Base-by-base conservation (phyloP, 352 stramenopile genomes). In the Thraustotheca clavata region DNA sequence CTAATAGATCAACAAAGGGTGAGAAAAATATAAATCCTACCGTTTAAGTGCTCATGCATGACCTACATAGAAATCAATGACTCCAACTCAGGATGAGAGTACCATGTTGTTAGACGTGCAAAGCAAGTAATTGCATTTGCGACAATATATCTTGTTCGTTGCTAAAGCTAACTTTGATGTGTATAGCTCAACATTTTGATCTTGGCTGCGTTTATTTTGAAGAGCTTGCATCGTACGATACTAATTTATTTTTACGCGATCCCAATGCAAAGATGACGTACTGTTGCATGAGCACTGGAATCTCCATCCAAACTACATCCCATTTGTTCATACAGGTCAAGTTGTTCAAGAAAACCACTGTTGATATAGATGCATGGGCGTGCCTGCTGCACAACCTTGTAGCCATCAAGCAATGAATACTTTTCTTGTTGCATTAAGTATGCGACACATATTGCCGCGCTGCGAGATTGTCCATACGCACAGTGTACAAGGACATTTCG, bases 301-400 rank as follows among this genome's bases (percentile, higher is more conserved):
- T 29, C 39, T 0, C 78, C 78, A 38, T 74, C 69, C 16, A 80
- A 54, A 34, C 86, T 41, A 8, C 63, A 74, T 27, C 48, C 60
- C 84, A 93, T 91, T 8, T 72, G 71, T 43, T 82, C 55, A 52
- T 89, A 91, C 3, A 91, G 67, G 35, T 84, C 76, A 22, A 93
- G 60, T 50, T 93, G 84, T 7, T 69, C 59, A 14, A 93, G 66
- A 36, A 93, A 93, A 0, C 84, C 80, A 27, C 73, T 39, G 46
- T 93, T 93, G 50, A 93, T 90, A 55, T 79, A 77, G 49, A 91
- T 89, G 48, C 84, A 93, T 18, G 78, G 76, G 9, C 84, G 70
- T 54, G 80, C 80, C 39, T 54, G 48, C 33, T 87, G 73, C 39
- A 93, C 81, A 4, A 69, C 47, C 31, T 86, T 67, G 59, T 88